These are phyloP conservation scores for Xylaria multiplex DNA, from an alignment of 2,329 filamentous ascomycete genomes.

Conservation along the genomic window DNA sequence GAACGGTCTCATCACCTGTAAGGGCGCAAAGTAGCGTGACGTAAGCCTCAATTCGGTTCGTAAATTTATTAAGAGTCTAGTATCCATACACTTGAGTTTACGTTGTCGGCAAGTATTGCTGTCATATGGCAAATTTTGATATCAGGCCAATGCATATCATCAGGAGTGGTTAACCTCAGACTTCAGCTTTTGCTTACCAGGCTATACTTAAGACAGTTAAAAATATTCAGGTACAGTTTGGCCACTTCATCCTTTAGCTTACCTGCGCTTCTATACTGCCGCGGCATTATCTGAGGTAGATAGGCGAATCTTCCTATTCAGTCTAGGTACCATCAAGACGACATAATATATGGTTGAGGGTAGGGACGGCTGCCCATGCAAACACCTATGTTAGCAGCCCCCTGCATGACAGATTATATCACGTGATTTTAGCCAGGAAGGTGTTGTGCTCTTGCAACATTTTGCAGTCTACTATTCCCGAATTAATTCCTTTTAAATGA, in stretches of 20 bases:
- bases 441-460: too few species aligned
- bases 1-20: conserved; percentile 49
- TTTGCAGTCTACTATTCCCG: too few species aligned
- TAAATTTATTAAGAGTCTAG: not conserved
- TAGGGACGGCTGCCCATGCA: too few species aligned
- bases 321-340: too few species aligned
- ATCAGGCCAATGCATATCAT: not conserved
- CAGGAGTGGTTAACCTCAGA: not conserved
- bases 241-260: conserved; percentile 7
- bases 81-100: conserved; percentile 50
- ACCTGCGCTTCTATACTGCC: conserved; percentile 28
- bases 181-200: conserved; percentile 24
- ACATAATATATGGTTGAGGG: too few species aligned
- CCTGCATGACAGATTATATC: too few species aligned
- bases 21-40: not conserved
- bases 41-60: not conserved
- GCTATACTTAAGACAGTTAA: conserved; percentile 18
- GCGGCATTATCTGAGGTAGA: conserved; percentile 21
- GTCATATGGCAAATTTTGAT: conserved; percentile 17
- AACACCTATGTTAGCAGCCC: too few species aligned
- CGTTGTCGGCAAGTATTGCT: conserved; percentile 53
- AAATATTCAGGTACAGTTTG: not conserved
- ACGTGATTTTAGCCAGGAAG: too few species aligned
- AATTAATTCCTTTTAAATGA: too few species aligned
- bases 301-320: too few species aligned